Conservation (phyloP, 495 filamentous ascomycete species). For the Terfezia claveryi region DNA sequence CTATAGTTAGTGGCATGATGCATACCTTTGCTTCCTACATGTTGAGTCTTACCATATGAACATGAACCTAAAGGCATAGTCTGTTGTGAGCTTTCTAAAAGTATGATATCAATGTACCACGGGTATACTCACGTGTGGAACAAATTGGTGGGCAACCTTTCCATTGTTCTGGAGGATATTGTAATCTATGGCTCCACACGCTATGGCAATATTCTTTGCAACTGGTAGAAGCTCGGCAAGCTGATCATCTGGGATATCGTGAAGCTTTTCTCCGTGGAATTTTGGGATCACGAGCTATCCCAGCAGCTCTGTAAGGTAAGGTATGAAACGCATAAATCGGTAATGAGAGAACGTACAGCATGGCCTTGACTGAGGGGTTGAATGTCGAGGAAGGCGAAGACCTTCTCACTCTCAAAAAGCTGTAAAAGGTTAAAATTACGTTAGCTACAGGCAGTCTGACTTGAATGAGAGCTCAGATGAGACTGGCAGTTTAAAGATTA, state of each 20-base stretch:
- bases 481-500: neutral
- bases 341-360: conserved; percentile 30
- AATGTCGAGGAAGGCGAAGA: conserved; percentile 93
- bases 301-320: too few relatives aligned
- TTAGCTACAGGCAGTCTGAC: neutral
- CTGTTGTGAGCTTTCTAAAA: neutral
- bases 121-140: conserved; percentile 49
- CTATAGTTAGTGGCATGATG: neutral
- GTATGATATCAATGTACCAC: neutral
- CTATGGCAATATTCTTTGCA: conserved; percentile 65
- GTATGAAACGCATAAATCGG: neutral
- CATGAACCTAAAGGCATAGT: conserved; percentile 42
- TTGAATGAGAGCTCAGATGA: neutral
- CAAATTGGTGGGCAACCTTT: conserved; percentile 72
- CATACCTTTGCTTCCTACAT: conserved; percentile 1
- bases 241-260: conserved; percentile 80
- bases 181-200: conserved; percentile 54
- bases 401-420: conserved; percentile 79
- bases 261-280: conserved; percentile 76
- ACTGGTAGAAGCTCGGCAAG: conserved; percentile 70
- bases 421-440: neutral
- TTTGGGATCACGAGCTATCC: conserved; percentile 86
- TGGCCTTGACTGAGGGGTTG: conserved; percentile 68
- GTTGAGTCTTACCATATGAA: conserved; percentile 55
- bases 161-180: conserved; percentile 98